Conservation (phyloP, 345 rosid species). For the Salix arbutifolia region DNA sequence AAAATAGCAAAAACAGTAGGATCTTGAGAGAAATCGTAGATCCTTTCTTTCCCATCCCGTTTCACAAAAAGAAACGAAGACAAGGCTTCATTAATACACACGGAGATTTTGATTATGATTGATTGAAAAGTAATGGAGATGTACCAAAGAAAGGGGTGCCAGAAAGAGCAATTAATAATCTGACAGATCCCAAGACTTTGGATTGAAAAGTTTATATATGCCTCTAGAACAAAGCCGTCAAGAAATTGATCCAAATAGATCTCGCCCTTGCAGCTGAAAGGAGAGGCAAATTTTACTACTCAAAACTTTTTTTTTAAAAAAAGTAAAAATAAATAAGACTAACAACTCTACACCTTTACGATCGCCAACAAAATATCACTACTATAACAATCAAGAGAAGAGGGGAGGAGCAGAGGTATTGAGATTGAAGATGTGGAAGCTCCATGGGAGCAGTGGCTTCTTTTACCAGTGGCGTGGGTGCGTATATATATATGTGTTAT, state of each 20-base stretch:
- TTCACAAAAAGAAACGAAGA: too few relatives aligned
- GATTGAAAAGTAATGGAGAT: neutral
- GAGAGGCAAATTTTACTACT: conserved; percentile 30
- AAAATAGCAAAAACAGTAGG: too few relatives aligned
- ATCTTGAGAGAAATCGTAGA: too few relatives aligned
- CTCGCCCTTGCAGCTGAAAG: conserved; percentile 63
- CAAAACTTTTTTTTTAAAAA: too few relatives aligned
- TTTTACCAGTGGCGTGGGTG: neutral
- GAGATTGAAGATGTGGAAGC: neutral
- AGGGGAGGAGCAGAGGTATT: neutral
- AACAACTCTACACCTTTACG: too few relatives aligned
- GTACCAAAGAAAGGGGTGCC: conserved; percentile 38
- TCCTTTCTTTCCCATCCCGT: too few relatives aligned
- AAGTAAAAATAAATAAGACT: too few relatives aligned
- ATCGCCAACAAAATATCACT: too few relatives aligned
- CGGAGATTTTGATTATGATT: too few relatives aligned
- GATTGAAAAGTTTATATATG: conserved; percentile 27
- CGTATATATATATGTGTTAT: too few relatives aligned
- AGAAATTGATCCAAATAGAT: conserved; percentile 35
- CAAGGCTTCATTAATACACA: too few relatives aligned
- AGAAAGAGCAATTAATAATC: conserved; percentile 19
- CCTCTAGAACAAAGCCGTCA: conserved; percentile 74
- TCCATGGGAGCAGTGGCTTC: neutral
- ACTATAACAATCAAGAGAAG: neutral
- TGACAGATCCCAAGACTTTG: conserved; percentile 22